A percentile compares a stretch with the other conserved stretches of the same genome.
These are phyloP conservation scores for Leishmania tropica DNA, from an alignment of 208 protist species.

Conservation along the genomic window DNA sequence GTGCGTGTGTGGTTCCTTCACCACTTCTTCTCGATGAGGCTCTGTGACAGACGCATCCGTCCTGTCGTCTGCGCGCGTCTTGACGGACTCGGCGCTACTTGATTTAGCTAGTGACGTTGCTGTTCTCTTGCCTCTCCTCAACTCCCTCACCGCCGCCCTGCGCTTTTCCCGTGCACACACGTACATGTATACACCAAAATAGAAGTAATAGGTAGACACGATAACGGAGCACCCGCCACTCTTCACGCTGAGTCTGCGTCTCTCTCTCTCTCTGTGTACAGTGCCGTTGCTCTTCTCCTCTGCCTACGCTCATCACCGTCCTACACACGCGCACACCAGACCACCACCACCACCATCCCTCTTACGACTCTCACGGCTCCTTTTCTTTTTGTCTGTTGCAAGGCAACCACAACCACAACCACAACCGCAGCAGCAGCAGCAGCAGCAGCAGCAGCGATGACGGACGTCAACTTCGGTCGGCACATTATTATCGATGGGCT, in stretches of 20 bases:
- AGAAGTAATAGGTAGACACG: not conserved
- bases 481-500: constrained; percentile 85
- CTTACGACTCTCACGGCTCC: not conserved
- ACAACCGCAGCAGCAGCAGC: not conserved
- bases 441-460: constrained; percentile 9
- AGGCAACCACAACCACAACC: not conserved
- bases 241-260: not conserved
- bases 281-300: not conserved
- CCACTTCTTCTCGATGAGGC: not conserved
- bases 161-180: not conserved
- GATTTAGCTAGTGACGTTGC: no score
- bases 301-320: not conserved
- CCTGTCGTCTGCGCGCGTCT: not conserved
- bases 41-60: not conserved
- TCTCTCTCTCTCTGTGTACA: not conserved
- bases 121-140: not conserved
- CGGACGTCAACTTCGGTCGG: constrained; percentile 52
- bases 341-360: not conserved
- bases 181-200: not conserved
- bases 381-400: not conserved
- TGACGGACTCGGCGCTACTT: no score
- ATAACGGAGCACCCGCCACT: not conserved
- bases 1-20: not conserved
- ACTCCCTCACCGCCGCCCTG: no score
- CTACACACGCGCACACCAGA: not conserved